Evolutionary conservation across 176 grass and related monocot species (phyloP).

Genomic region (Carex littledalei): DNA sequence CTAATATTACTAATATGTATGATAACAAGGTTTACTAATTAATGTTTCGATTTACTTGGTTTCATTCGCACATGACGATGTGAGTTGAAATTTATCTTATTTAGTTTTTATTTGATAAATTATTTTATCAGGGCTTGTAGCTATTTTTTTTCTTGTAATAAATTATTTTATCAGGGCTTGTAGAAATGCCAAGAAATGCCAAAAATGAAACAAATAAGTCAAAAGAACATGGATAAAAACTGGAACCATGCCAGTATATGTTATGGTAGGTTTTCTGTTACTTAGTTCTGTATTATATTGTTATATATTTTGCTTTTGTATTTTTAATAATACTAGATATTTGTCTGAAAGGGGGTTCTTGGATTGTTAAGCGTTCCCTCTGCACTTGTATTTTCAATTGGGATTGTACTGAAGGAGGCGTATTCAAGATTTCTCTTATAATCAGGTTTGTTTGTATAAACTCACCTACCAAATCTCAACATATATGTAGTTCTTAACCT

Average conservation of each 20-base stretch:
- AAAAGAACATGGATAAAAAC: background rate
- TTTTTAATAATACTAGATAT: background rate
- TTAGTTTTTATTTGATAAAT: no score
- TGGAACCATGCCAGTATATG: background rate
- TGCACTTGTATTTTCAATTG: slow-evolving; percentile 57
- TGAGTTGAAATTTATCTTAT: no score
- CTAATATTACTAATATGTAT: no score
- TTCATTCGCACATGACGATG: no score
- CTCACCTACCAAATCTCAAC: background rate
- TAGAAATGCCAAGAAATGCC: background rate
- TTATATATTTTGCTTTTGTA: background rate
- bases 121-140: no score
- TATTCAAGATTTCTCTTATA: slow-evolving; percentile 42
- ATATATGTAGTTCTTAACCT: background rate
- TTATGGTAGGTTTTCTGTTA: background rate
- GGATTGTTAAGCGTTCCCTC: slow-evolving; percentile 72
- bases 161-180: no score
- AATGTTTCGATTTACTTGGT: no score
- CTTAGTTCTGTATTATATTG: background rate
- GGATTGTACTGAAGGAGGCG: slow-evolving; percentile 51
- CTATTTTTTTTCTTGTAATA: no score
- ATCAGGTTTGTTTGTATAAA: slow-evolving; percentile 36
- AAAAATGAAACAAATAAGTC: background rate
- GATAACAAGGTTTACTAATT: no score
- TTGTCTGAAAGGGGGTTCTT: slow-evolving; percentile 53